Base-by-base conservation (phyloP, 768 basidiomycete species). In the Brasilioporus rufonigricans region DNA sequence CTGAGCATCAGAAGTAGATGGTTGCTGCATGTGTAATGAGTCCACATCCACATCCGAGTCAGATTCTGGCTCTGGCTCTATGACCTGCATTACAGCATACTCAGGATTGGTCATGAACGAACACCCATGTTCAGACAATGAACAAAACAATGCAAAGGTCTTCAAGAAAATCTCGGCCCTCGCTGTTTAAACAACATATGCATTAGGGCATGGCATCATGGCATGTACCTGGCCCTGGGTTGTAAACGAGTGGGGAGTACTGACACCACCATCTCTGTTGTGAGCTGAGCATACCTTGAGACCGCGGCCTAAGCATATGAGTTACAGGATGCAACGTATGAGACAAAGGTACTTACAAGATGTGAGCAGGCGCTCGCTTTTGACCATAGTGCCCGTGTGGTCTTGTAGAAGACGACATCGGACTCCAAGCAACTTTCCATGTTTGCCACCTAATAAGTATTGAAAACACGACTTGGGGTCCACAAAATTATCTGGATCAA, bases 61-160 rank as follows among this genome's bases (percentile, higher is more conserved):
- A 1, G 36, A 39, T 4, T 39, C 48, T 5, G n/a, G n/a, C n/a
- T 49, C 36, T 2, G 6, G n/a, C 13, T 14, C 12, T 3, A 5
- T 19, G n/a, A n/a, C 9, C 24, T 29, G 5, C 26, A 10, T 12
- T 16, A 4, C n/a, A n/a, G 10, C 13, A 13, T n/a, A 36, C 11
- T 48, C 35, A 1, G 12, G 36, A 21, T n/a, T 55, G 5, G 19
- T 46, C 32, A 16, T 33, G 16, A 56, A 56, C 2, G 33, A 51
- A 9, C 55, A 56, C 1, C 55, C 40, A 14, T 56, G 31, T 13
- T 56, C 40, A 1, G 16, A 29, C 13, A 56, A 12, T 1, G 45
- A 41, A 35, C 55, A 56, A 27, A 51, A 56, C 13, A 56, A 48
- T 1, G 39, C 39, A 1, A 56, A n/a, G 3, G 45, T 56, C 45